Conservation (phyloP, 2,329 filamentous ascomycete species). For the Beauveria brongniartii region DNA sequence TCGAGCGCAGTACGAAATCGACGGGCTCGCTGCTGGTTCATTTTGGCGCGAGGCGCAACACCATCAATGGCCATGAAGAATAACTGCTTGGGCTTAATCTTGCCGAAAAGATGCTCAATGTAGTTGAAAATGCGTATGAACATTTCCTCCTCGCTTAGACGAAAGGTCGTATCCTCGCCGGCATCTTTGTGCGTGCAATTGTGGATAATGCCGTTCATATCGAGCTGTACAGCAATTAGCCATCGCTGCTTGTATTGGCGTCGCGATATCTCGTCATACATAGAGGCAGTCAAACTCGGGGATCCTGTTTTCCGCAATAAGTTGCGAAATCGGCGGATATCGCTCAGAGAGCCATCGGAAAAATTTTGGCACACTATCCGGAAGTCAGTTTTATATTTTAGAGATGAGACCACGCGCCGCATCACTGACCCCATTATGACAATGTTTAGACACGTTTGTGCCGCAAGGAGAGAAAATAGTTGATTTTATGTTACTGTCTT, state of each 20-base stretch:
- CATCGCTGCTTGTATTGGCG: conserved; percentile 25
- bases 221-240: conserved; percentile 45
- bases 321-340: conserved; percentile 95
- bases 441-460: background rate
- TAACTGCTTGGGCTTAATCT: conserved; percentile 95
- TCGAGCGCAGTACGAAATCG: conserved; percentile 93
- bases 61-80: conserved; percentile 99
- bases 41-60: conserved; percentile 94
- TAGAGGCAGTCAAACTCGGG: conserved; percentile 98
- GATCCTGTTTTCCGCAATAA: conserved; percentile 97
- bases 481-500: background rate
- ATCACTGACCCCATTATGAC: conserved; percentile 9
- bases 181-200: conserved; percentile 98
- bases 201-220: conserved; percentile 99
- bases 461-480: background rate
- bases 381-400: background rate
- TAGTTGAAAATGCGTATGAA: conserved; percentile 99
- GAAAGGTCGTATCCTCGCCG: conserved; percentile 75
- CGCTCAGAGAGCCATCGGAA: conserved; percentile 99
- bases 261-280: conserved; percentile 35
- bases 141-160: conserved; percentile 97
- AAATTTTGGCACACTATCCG: conserved; percentile 67
- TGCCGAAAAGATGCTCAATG: conserved; percentile 96
- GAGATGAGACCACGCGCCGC: background rate
- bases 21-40: conserved; percentile 97